These are phyloP conservation scores for Ceratocystis cacaofunesta DNA, from an alignment of 2,329 filamentous ascomycete genomes.

Conservation along the genomic window DNA sequence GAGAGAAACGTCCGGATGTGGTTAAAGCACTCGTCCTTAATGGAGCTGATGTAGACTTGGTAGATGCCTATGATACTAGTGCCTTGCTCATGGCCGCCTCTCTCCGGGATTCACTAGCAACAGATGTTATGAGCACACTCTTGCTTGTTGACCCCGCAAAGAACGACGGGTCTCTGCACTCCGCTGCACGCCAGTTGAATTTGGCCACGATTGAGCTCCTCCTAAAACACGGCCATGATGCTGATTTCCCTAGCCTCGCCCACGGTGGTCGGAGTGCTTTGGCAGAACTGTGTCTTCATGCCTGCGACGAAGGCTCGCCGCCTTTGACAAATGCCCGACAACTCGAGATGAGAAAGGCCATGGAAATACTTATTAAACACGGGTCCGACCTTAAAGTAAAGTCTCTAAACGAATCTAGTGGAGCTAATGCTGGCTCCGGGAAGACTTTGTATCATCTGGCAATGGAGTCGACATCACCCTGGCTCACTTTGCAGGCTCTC, in stretches of 20 bases:
- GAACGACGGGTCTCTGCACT: constrained; percentile 53
- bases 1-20: constrained; percentile 39
- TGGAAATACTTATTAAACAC: constrained; percentile 40
- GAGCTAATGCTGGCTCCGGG: not conserved
- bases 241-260: constrained; percentile 48
- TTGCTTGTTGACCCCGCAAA: constrained; percentile 40
- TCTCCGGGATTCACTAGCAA: constrained; percentile 38
- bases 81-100: constrained; percentile 45
- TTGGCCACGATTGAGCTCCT: constrained; percentile 40
- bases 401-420: constrained; percentile 28
- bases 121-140: constrained; percentile 39
- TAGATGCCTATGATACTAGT: constrained; percentile 42
- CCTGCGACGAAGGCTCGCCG: constrained; percentile 30
- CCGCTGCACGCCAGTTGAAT: constrained; percentile 46
- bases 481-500: constrained; percentile 41
- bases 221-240: constrained; percentile 43
- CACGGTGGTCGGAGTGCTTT: constrained; percentile 49
- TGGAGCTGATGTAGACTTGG: constrained; percentile 44
- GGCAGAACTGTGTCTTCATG: constrained; percentile 46
- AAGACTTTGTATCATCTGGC: constrained; percentile 47
- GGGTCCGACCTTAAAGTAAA: constrained; percentile 42
- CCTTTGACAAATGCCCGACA: constrained; percentile 33
- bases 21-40: constrained; percentile 41
- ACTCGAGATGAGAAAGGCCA: constrained; percentile 41
- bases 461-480: constrained; percentile 40